Evolutionary conservation across 2,329 filamentous ascomycete species (phyloP), one percentile per base, ranked within the genome.

Genomic region (Fusarium sublunatum): DNA sequence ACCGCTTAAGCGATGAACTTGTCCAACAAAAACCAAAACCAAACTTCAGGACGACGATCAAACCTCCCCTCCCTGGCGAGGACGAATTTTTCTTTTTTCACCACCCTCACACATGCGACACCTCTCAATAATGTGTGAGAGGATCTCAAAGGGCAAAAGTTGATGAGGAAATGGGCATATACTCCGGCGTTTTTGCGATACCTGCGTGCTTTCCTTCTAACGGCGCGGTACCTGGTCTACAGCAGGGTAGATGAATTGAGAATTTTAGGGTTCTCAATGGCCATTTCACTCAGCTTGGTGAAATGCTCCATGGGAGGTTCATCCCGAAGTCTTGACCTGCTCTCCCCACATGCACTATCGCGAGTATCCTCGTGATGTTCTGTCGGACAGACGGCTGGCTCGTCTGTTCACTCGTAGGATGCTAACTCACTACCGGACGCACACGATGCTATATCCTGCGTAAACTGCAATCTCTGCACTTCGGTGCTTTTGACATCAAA

Each of bases 291-390:
- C 74, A 74, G 70, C 63, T 75, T 77, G 75, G 86, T 89, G 87
- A 88, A 86, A 84, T 88, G 87, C 77, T 89, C 87, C 87, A 89
- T 89, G 87, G 86, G 88, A 90, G 88, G 86, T 86, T 77, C 76
- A 78, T 90, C 87, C 88, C 87, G 86, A 89, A 90, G 86, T 80
- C 77, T 61, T 70, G 58, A 59, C 62, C 58, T 69, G 64, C 69
- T 69, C 57, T 65, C 52, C 53, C 58, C 45, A 50, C 46, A 58
- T 61, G 50, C 64, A 57, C 44, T 67, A 50, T 13, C 47, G 59
- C 63, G 59, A 64, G 41, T 42, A 15, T 25, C 40, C 46, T 64
- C 56, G 56, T 67, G 60, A 61, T 53, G 49, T 58, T 49, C 13
- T 55, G 56, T 35, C 15, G 56, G 46, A 56, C 45, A 59, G 52